These are phyloP conservation scores for Psilocybe subaeruginosa DNA, from an alignment of 768 basidiomycete genomes.

Conservation along the genomic window DNA sequence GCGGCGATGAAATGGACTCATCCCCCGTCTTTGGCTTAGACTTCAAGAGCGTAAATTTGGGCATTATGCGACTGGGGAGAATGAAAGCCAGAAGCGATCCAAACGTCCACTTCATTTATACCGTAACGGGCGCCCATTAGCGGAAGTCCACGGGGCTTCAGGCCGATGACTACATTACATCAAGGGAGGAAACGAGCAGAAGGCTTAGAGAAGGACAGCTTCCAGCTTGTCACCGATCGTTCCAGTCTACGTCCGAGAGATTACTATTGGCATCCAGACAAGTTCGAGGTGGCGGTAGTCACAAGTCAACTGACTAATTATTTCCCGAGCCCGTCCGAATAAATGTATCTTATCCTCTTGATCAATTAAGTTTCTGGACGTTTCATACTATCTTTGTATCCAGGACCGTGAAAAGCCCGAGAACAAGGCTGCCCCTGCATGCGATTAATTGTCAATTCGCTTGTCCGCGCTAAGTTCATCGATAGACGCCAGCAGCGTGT, in stretches of 20 bases:
- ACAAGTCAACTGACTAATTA: constrained; percentile 1
- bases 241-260: constrained; percentile 6
- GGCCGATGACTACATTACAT: neutral
- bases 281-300: constrained; percentile 10
- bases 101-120: constrained; percentile 14
- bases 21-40: constrained; percentile 17
- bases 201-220: neutral
- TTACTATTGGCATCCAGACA: constrained; percentile 7
- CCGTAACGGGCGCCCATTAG: neutral
- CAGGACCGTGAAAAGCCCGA: neutral
- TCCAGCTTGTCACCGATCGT: constrained; percentile 14
- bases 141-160: constrained; percentile 1
- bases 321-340: neutral
- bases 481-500: neutral
- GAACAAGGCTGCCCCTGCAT: neutral
- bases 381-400: neutral
- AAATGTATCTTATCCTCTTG: neutral
- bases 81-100: neutral
- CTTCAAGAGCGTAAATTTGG: constrained; percentile 13
- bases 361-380: neutral
- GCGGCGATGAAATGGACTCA: constrained; percentile 6
- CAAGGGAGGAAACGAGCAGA: constrained; percentile 6
- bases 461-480: neutral
- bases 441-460: neutral
- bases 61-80: constrained; percentile 14